Evolutionary conservation across 2,329 filamentous ascomycete genomes (phyloP).

Genomic region (Knufia petricola): DNA sequence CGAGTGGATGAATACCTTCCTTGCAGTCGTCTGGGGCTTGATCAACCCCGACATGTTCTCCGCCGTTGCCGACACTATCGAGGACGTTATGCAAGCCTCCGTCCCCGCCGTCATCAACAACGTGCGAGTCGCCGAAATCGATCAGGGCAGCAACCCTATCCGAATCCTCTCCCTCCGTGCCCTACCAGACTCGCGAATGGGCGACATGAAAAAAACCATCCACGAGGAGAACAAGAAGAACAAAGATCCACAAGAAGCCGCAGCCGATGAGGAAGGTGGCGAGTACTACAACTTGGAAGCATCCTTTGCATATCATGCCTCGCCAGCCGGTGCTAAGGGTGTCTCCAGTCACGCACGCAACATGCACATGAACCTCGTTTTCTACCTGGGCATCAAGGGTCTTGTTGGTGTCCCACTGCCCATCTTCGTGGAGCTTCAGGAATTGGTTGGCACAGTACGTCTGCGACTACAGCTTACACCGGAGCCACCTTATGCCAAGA

Average conservation of each 20-base stretch:
- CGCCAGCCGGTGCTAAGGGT: conserved; percentile 54
- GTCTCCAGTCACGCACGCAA: conserved; percentile 78
- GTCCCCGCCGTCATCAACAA: conserved; percentile 87
- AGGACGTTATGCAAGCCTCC: conserved; percentile 95
- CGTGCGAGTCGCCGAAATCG: conserved; percentile 88
- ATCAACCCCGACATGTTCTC: conserved; percentile 93
- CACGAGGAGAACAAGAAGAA: conserved; percentile 67
- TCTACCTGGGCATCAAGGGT: conserved; percentile 83
- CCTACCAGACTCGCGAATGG: conserved; percentile 70
- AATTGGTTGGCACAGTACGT: conserved; percentile 79
- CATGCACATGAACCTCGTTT: conserved; percentile 94
- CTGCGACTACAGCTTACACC: conserved; percentile 77
- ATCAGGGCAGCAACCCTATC: conserved; percentile 83
- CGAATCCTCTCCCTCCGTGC: conserved; percentile 79
- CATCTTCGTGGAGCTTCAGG: conserved; percentile 80
- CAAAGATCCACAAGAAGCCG: conserved; percentile 78
- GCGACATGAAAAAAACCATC: conserved; percentile 72
- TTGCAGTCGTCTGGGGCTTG: conserved; percentile 77
- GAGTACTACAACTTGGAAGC: conserved; percentile 90
- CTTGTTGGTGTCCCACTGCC: conserved; percentile 82
- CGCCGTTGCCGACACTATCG: conserved; percentile 81
- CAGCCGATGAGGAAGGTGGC: conserved; percentile 80
- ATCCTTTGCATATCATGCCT: conserved; percentile 82
- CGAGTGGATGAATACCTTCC: conserved; percentile 88
- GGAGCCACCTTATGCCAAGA: conserved; percentile 85